phyloP scores from a whole-genome alignment of 2,329 filamentous ascomycete genomes.

The Arthrobotrys sphaeroides region DNA sequence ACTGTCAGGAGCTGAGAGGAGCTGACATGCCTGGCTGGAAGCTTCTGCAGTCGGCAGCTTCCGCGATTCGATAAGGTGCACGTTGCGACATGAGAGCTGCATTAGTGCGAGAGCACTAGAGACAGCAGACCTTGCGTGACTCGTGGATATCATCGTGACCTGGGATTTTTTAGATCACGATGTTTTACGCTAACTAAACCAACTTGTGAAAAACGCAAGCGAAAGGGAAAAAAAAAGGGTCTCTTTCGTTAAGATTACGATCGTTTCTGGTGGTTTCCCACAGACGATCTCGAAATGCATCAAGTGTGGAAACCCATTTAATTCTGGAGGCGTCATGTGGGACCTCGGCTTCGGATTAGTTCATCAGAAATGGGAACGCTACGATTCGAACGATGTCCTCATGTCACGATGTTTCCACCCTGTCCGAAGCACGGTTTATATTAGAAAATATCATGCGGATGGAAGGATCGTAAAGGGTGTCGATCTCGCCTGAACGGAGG shows the following conservation, averaged over 20 bases:
- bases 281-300: conserved; percentile 25
- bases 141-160: conserved; percentile 52
- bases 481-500: conserved; percentile 53
- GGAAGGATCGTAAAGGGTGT: conserved; percentile 42
- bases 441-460: conserved; percentile 38
- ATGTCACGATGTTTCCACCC: conserved; percentile 44
- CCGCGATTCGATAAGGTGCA: conserved; percentile 54
- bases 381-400: conserved; percentile 31
- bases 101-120: conserved; percentile 42
- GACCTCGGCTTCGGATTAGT: conserved; percentile 53
- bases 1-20: conserved; percentile 53
- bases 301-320: conserved; percentile 16
- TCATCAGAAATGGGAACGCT: conserved; percentile 20
- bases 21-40: conserved; percentile 52
- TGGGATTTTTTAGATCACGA: conserved; percentile 38
- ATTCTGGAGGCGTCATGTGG: conserved; percentile 48
- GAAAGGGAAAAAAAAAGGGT: conserved; percentile 13
- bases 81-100: conserved; percentile 51
- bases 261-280: conserved; percentile 1
- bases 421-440: conserved; percentile 21
- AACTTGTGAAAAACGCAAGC: not conserved
- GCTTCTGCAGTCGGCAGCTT: conserved; percentile 54
- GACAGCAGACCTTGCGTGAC: conserved; percentile 48
- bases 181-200: conserved; percentile 12
- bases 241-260: not conserved